Evolutionary conservation across 208 protist genomes (phyloP).

Genomic region (Leishmania martiniquensis): DNA sequence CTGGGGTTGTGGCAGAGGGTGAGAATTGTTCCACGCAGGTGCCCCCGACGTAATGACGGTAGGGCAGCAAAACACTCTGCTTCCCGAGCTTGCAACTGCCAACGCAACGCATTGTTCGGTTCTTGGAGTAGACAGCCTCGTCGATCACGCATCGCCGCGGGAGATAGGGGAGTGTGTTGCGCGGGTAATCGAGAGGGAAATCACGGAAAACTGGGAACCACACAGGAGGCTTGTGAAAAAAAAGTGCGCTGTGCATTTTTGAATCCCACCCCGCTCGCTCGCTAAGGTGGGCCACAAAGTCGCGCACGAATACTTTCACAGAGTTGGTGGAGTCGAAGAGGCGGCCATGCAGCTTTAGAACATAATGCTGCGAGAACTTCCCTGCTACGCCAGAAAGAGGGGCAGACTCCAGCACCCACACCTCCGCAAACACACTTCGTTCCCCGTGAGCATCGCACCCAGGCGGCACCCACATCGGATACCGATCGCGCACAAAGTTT

Average conservation of each 20-base stretch:
- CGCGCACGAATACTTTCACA: slow-evolving; percentile 59
- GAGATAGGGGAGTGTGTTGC: slow-evolving; percentile 50
- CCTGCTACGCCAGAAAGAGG: slow-evolving; percentile 13
- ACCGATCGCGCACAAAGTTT: slow-evolving; percentile 38
- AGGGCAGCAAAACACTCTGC: slow-evolving; percentile 34
- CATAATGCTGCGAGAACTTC: slow-evolving; percentile 90
- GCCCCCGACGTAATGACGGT: slow-evolving; percentile 4
- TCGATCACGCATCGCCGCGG: slow-evolving; percentile 76
- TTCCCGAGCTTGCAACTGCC: slow-evolving; percentile 84
- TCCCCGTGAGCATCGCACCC: neutral
- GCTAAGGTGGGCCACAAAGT: slow-evolving; percentile 66
- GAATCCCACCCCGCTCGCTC: slow-evolving; percentile 7
- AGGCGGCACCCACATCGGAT: slow-evolving; percentile 29
- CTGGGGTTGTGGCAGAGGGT: neutral
- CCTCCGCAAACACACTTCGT: slow-evolving; percentile 27
- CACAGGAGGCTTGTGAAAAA: slow-evolving; percentile 68
- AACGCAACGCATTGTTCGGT: slow-evolving; percentile 81
- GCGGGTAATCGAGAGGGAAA: slow-evolving; percentile 20
- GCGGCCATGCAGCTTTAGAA: slow-evolving; percentile 56
- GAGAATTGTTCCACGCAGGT: neutral
- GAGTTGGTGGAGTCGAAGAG: slow-evolving; percentile 54
- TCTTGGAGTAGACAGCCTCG: slow-evolving; percentile 79
- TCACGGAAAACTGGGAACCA: slow-evolving; percentile 17
- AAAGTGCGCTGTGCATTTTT: slow-evolving; percentile 59
- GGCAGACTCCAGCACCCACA: slow-evolving; percentile 58